These are phyloP conservation scores for Talaromyces sp. DNA, from an alignment of 2,329 filamentous ascomycete species.

Conservation along the genomic window DNA sequence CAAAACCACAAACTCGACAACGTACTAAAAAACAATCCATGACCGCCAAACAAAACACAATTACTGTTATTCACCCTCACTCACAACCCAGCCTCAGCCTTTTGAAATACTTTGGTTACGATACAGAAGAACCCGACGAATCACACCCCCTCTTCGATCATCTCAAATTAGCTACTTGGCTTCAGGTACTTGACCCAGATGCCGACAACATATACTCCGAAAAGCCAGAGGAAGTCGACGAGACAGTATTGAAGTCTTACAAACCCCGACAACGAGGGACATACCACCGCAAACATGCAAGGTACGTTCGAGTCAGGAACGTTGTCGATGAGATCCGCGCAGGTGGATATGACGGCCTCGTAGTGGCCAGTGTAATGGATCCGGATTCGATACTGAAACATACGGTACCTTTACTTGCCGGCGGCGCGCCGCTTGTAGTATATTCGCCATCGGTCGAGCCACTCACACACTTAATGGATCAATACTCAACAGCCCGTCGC, in stretches of 20 bases:
- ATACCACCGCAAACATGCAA: constrained; percentile 81
- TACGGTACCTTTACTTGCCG: constrained; percentile 71
- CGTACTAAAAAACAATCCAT: constrained; percentile 26
- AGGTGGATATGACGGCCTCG: constrained; percentile 76
- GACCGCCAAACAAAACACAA: constrained; percentile 53
- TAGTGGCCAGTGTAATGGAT: constrained; percentile 79
- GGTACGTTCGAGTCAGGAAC: constrained; percentile 67
- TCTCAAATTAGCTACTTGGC: constrained; percentile 81
- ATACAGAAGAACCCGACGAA: constrained; percentile 58
- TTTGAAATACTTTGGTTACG: constrained; percentile 85
- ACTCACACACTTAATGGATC: constrained; percentile 69
- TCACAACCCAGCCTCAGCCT: constrained; percentile 83
- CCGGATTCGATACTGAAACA: constrained; percentile 69
- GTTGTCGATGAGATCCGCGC: constrained; percentile 69
- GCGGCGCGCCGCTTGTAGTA: constrained; percentile 77
- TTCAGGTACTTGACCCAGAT: constrained; percentile 76
- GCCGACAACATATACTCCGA: constrained; percentile 68
- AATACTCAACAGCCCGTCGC: constrained; percentile 74
- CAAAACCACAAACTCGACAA: constrained; percentile 11
- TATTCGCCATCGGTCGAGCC: constrained; percentile 80
- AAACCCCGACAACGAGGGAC: constrained; percentile 78
- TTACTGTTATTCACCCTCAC: constrained; percentile 54
- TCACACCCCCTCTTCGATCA: constrained; percentile 75
- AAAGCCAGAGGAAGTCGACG: constrained; percentile 55
- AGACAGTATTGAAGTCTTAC: constrained; percentile 60